Percentiles rank a stretch among this genome's conserved stretches.
Evolutionary conservation across 768 basidiomycete genomes (phyloP).

Genomic region (Boletus vermiculosoides): DNA sequence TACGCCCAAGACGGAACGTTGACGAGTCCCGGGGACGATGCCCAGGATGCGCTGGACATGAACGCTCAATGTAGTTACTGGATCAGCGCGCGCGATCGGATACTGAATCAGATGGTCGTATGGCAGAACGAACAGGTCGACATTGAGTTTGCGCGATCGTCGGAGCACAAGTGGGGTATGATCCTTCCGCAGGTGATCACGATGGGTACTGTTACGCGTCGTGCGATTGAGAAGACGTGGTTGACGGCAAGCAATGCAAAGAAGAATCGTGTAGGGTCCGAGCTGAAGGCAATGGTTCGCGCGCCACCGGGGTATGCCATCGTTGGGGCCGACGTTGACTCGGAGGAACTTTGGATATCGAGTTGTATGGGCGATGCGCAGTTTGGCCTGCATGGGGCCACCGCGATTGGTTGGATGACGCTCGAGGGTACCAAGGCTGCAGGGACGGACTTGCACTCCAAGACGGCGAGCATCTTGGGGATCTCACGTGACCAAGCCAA

Average conservation of each 20-base stretch:
- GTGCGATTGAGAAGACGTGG: conserved; percentile 98
- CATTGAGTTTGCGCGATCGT: conserved; percentile 47
- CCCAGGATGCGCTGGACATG: conserved; percentile 83
- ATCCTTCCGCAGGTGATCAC: conserved; percentile 96
- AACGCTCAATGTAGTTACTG: conserved; percentile 96
- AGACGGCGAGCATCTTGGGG: conserved; percentile 89
- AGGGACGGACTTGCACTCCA: conserved; percentile 95
- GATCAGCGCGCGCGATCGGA: conserved; percentile 91
- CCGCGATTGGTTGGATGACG: conserved; percentile 99
- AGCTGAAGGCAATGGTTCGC: conserved; percentile 96
- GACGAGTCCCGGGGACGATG: conserved; percentile 76
- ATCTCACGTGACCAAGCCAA: conserved; percentile 95
- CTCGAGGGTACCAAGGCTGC: conserved; percentile 94
- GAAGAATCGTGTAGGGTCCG: conserved; percentile 95
- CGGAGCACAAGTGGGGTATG: conserved; percentile 69
- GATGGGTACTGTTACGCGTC: conserved; percentile 98
- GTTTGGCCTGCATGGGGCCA: conserved; percentile 94
- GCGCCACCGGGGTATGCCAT: conserved; percentile 92
- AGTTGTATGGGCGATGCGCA: conserved; percentile 98
- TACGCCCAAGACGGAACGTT: conserved; percentile 85
- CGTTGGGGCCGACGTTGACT: conserved; percentile 98
- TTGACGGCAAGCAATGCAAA: conserved; percentile 98
- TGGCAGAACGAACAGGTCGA: conserved; percentile 60
- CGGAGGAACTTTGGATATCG: conserved; percentile 98
- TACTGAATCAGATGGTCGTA: conserved; percentile 89